These are phyloP conservation scores for Ogataea pini DNA, from an alignment of 805 yeast species.

Conservation along the genomic window DNA sequence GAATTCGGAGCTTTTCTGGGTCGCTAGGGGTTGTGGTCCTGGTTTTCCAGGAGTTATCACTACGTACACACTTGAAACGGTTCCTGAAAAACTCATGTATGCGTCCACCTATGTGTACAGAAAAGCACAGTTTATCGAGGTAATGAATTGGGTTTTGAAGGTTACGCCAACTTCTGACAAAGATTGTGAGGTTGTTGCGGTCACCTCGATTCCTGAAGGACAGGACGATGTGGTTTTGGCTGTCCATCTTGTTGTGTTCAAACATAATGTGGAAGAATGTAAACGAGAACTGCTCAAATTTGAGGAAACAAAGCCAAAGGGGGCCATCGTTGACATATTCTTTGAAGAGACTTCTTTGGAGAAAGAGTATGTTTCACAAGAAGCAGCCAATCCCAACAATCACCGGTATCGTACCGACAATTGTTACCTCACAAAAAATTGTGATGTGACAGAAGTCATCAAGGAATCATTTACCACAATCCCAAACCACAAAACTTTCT, in stretches of 20 bases:
- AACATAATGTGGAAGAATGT: slow-evolving; percentile 6
- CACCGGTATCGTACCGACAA: slow-evolving; percentile 15
- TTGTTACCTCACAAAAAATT: slow-evolving; percentile 7
- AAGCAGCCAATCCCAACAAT: slow-evolving; percentile 8
- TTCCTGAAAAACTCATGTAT: slow-evolving; percentile 13
- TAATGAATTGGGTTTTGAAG: slow-evolving; percentile 11
- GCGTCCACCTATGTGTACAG: slow-evolving; percentile 10
- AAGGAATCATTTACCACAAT: slow-evolving; percentile 10
- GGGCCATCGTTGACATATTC: slow-evolving; percentile 9
- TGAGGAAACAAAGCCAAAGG: slow-evolving; percentile 10
- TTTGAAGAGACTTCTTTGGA: slow-evolving; percentile 7
- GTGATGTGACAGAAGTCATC: slow-evolving; percentile 11
- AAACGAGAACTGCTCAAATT: slow-evolving; percentile 8
- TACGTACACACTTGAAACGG: slow-evolving; percentile 12
- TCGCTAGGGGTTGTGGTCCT: slow-evolving; percentile 16
- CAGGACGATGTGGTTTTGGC: slow-evolving; percentile 3
- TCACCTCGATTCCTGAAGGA: slow-evolving; percentile 9
- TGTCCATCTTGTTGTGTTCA: slow-evolving; percentile 13
- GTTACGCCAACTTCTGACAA: slow-evolving; percentile 7
- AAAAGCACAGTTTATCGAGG: slow-evolving; percentile 4
- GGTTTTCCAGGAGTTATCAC: slow-evolving; percentile 15
- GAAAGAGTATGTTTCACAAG: slow-evolving; percentile 11
- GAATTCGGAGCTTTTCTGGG: slow-evolving; percentile 14
- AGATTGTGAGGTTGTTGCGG: slow-evolving; percentile 14
- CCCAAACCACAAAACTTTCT: slow-evolving; percentile 13